Evolutionary conservation across 345 rosid genomes (phyloP).

Genomic region (Arabis alpina): DNA sequence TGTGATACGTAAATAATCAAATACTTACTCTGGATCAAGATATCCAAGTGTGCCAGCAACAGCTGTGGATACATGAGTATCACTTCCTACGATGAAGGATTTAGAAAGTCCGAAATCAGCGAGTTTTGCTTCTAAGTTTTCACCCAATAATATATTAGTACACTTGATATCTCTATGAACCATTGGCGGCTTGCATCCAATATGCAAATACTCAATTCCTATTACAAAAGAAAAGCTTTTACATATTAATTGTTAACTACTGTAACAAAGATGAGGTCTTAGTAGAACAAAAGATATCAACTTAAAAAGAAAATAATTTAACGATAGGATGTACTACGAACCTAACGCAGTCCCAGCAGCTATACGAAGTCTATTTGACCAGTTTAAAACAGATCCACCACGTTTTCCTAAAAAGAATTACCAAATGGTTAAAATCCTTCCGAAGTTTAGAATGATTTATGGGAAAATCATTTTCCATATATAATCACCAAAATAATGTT

Average conservation of each 20-base stretch:
- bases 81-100: slow-evolving; percentile 32
- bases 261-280: neutral
- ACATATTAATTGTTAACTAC: neutral
- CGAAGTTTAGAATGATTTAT: neutral
- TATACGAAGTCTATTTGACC: slow-evolving; percentile 8
- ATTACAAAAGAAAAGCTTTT: neutral
- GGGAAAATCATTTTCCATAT: no score
- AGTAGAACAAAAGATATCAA: no score
- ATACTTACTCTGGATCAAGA: slow-evolving; percentile 49
- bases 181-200: slow-evolving; percentile 47
- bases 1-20: no score
- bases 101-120: slow-evolving; percentile 52
- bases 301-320: no score
- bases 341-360: neutral
- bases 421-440: neutral
- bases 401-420: neutral
- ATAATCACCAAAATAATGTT: no score
- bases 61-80: slow-evolving; percentile 7
- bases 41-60: slow-evolving; percentile 39
- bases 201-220: slow-evolving; percentile 46
- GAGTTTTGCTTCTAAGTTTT: slow-evolving; percentile 45
- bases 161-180: slow-evolving; percentile 50
- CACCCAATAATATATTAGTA: slow-evolving; percentile 45
- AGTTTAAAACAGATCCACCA: neutral
- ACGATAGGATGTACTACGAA: neutral